Evolutionary conservation across 768 basidiomycete species (phyloP).

Genomic region (Leccinum broughii): DNA sequence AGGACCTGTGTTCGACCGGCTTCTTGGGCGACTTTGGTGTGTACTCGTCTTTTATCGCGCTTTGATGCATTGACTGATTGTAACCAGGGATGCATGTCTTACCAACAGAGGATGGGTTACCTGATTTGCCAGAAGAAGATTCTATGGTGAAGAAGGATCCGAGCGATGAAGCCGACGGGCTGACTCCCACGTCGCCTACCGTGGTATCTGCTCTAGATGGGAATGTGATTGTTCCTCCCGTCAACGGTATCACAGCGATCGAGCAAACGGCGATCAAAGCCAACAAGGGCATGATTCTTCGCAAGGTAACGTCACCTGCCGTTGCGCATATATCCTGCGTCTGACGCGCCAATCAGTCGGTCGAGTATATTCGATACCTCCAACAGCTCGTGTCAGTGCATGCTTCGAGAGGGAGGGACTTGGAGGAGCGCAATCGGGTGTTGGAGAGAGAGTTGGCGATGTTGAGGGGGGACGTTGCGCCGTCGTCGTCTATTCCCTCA

Average conservation of each 20-base stretch:
- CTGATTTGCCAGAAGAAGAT: conserved; percentile 32
- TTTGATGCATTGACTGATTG: not conserved
- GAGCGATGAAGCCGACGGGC: conserved; percentile 29
- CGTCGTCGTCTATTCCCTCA: conserved; percentile 13
- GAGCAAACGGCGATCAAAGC: conserved; percentile 69
- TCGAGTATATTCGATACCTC: conserved; percentile 66
- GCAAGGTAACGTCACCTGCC: conserved; percentile 52
- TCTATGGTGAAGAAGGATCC: conserved; percentile 31
- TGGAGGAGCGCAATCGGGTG: conserved; percentile 67
- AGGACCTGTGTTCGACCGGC: conserved; percentile 22
- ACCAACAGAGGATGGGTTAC: conserved; percentile 25
- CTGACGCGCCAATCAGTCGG: conserved; percentile 36
- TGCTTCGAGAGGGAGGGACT: conserved; percentile 72
- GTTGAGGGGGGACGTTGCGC: conserved; percentile 19
- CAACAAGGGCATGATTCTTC: conserved; percentile 91
- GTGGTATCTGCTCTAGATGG: conserved; percentile 11
- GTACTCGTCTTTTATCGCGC: not conserved
- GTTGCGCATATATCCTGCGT: not conserved
- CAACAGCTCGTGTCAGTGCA: conserved; percentile 85
- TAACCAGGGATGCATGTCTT: conserved; percentile 27
- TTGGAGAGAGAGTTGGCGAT: conserved; percentile 32
- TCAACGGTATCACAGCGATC: conserved; percentile 8
- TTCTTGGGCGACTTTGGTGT: conserved; percentile 23
- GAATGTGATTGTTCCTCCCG: not conserved
- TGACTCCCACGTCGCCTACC: conserved; percentile 24